A percentile compares a stretch with the other conserved stretches of the same genome.
Evolutionary conservation across 441 rosid genomes (phyloP).

Genomic region (Croton laevigatus): DNA sequence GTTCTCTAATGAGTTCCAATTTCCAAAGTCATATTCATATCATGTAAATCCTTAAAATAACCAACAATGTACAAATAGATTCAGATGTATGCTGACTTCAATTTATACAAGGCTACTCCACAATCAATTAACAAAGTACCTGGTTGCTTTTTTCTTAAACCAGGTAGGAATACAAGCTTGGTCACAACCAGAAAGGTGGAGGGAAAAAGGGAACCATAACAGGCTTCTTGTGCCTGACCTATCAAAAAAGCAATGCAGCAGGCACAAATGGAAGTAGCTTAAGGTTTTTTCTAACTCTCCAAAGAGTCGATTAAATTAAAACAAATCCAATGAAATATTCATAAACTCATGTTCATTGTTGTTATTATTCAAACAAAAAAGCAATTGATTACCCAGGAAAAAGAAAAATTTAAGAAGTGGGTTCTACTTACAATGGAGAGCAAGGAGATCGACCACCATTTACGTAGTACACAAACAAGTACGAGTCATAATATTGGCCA

Average conservation of each 20-base stretch:
- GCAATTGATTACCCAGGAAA: background rate
- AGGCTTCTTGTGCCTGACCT: no score
- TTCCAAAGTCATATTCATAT: background rate
- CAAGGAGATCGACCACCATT: slow-evolving; percentile 86
- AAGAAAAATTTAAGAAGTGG: background rate
- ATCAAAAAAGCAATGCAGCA: background rate
- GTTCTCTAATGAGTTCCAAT: background rate
- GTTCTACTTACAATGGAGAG: slow-evolving; percentile 76
- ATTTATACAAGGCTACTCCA: background rate
- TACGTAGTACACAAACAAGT: slow-evolving; percentile 76
- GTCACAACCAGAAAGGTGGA: no score
- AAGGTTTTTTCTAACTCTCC: background rate
- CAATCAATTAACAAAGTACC: background rate
- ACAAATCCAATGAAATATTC: background rate
- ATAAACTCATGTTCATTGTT: background rate
- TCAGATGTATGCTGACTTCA: background rate
- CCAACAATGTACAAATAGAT: background rate
- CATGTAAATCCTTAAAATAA: background rate
- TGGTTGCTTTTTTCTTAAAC: background rate
- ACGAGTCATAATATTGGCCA: slow-evolving; percentile 84
- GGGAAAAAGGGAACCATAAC: background rate
- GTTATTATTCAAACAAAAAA: background rate
- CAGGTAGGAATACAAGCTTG: background rate
- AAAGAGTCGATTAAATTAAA: background rate
- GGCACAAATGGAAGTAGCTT: background rate